phyloP scores from a whole-genome alignment of 768 basidiomycete species.

The Tulasnella sp. region DNA sequence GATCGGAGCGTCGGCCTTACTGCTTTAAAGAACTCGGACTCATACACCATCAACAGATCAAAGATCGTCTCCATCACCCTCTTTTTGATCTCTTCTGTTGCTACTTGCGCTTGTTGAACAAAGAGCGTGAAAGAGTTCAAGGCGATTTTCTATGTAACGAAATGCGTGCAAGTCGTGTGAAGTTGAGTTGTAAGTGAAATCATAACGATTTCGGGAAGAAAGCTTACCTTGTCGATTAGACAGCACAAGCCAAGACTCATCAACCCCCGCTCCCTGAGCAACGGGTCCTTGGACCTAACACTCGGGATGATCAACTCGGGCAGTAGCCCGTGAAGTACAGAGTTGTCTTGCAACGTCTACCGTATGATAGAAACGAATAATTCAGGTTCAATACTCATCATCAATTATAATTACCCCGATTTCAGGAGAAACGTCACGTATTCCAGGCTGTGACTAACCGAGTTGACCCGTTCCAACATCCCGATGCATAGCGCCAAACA shows the following conservation, averaged over 20 bases:
- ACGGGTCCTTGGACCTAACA: slow-evolving; percentile 77
- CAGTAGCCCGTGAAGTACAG: slow-evolving; percentile 53
- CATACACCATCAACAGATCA: slow-evolving; percentile 80
- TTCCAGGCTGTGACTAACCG: slow-evolving; percentile 39
- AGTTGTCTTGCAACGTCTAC: slow-evolving; percentile 47
- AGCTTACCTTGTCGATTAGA: slow-evolving; percentile 61
- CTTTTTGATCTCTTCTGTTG: slow-evolving; percentile 54
- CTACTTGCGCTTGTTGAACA: slow-evolving; percentile 55
- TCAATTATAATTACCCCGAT: not conserved
- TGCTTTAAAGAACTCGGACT: slow-evolving; percentile 42
- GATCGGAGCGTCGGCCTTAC: slow-evolving; percentile 25
- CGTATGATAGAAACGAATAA: not conserved
- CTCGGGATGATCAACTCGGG: slow-evolving; percentile 85
- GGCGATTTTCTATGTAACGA: slow-evolving; percentile 33
- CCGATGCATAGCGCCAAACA: slow-evolving; percentile 71
- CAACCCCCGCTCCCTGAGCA: slow-evolving; percentile 70
- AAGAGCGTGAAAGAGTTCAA: slow-evolving; percentile 68
- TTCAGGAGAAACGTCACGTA: not conserved
- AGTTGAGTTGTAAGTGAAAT: not conserved
- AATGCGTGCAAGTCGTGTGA: not conserved
- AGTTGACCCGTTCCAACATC: slow-evolving; percentile 76
- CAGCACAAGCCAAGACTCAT: slow-evolving; percentile 74
- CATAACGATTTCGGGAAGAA: too few relatives aligned
- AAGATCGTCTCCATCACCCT: slow-evolving; percentile 72
- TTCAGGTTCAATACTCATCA: not conserved